A percentile compares a stretch with the other conserved stretches of the same genome.
phyloP scores from a whole-genome alignment of 2,329 filamentous ascomycete species.

The Pleurostoma richardsiae region DNA sequence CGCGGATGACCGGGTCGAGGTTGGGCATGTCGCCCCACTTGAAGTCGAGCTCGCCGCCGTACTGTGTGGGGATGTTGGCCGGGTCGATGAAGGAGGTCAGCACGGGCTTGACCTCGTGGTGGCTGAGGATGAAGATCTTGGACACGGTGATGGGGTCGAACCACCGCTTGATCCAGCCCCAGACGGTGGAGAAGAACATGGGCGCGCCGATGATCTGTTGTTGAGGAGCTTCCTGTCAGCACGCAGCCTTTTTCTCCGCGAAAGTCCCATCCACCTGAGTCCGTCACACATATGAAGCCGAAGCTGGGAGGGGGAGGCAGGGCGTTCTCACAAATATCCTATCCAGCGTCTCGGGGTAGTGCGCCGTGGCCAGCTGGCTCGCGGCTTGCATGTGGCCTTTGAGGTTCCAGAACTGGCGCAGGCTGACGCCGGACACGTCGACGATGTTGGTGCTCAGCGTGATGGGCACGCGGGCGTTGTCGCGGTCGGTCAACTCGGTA shows the following conservation, averaged over 20 bases:
- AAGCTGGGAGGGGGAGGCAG: neutral
- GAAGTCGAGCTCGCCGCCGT: constrained; percentile 83
- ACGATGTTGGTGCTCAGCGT: constrained; percentile 93
- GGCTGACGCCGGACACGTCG: constrained; percentile 79
- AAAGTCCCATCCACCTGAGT: too few relatives aligned
- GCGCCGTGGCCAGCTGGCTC: constrained; percentile 79
- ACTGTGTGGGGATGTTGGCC: constrained; percentile 80
- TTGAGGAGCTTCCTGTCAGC: neutral
- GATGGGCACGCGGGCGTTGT: constrained; percentile 75
- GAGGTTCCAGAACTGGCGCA: constrained; percentile 95
- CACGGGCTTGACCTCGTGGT: constrained; percentile 68
- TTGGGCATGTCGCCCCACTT: constrained; percentile 70
- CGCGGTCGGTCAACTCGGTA: constrained; percentile 67
- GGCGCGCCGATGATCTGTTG: constrained; percentile 81
- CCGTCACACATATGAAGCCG: too few relatives aligned
- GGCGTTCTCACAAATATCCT: constrained; percentile 51
- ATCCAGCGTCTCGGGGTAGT: constrained; percentile 92
- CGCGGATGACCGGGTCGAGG: constrained; percentile 59
- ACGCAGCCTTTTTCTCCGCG: neutral
- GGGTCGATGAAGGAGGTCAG: constrained; percentile 77
- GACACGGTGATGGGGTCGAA: constrained; percentile 90
- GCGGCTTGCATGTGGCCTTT: constrained; percentile 93
- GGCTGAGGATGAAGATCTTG: constrained; percentile 87
- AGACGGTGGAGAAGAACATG: constrained; percentile 84
- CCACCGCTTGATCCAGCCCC: constrained; percentile 95